Conservation (phyloP, 495 filamentous ascomycete genomes). For the Penicillium daleae region DNA sequence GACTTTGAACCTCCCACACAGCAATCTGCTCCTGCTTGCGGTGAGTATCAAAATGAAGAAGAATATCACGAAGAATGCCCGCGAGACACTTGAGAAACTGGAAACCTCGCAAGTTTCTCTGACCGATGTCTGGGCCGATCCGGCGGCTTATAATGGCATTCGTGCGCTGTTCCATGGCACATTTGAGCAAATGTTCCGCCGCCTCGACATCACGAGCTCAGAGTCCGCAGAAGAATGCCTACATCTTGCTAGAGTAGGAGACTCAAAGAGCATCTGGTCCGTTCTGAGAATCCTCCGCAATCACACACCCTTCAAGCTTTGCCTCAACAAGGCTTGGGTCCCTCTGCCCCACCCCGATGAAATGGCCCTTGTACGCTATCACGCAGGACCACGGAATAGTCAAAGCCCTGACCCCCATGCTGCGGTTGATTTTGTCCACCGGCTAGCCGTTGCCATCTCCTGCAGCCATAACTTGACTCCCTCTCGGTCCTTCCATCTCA, state of each 20-base stretch:
- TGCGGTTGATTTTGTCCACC: constrained; percentile 44
- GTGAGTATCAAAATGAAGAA: constrained; percentile 33
- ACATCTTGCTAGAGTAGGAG: constrained; percentile 37
- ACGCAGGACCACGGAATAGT: constrained; percentile 27
- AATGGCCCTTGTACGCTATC: constrained; percentile 37
- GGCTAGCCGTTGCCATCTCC: constrained; percentile 42
- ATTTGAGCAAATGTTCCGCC: constrained; percentile 38
- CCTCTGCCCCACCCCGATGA: constrained; percentile 35
- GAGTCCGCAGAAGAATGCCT: constrained; percentile 34
- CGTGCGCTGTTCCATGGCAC: constrained; percentile 29
- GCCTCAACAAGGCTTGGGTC: constrained; percentile 39
- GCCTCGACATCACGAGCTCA: constrained; percentile 41
- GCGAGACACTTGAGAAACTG: constrained; percentile 33
- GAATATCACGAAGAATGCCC: constrained; percentile 27
- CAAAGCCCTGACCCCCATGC: constrained; percentile 40
- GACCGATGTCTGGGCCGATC: constrained; percentile 36
- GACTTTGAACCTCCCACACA: constrained; percentile 39
- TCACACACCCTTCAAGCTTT: constrained; percentile 46
- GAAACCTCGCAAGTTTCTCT: constrained; percentile 37
- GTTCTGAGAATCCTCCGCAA: constrained; percentile 41
- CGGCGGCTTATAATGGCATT: constrained; percentile 32
- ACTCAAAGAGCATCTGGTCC: constrained; percentile 37
- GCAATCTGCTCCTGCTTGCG: constrained; percentile 35
- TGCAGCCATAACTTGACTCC: constrained; percentile 37
- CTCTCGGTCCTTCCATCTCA: constrained; percentile 41